These are phyloP conservation scores for Vararia minispora DNA, from an alignment of 768 basidiomycete genomes.

Conservation along the genomic window DNA sequence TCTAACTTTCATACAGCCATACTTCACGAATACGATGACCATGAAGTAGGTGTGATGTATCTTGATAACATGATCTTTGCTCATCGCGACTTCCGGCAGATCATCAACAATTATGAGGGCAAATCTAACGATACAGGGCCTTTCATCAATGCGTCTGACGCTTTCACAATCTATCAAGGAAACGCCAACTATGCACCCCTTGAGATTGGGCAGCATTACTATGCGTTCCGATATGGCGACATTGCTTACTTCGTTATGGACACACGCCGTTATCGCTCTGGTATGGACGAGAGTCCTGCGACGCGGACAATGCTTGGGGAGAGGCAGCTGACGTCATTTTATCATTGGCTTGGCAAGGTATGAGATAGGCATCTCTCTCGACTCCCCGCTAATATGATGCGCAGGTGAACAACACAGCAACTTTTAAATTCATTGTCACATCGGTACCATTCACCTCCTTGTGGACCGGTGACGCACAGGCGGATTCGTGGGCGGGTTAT, in stretches of 20 bases:
- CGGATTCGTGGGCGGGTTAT: constrained; percentile 66
- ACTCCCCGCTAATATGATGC: background rate
- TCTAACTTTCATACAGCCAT: constrained; percentile 35
- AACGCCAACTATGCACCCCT: constrained; percentile 49
- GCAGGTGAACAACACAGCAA: constrained; percentile 55
- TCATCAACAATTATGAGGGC: constrained; percentile 60
- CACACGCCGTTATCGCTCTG: constrained; percentile 48
- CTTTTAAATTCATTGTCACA: constrained; percentile 69
- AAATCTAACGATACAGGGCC: constrained; percentile 40
- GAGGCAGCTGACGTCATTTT: constrained; percentile 45
- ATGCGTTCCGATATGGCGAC: constrained; percentile 55
- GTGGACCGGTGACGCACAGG: constrained; percentile 50
- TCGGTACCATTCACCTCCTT: constrained; percentile 69
- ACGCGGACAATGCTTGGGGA: constrained; percentile 61
- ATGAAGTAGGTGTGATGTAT: constrained; percentile 33
- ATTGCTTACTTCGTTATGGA: constrained; percentile 72
- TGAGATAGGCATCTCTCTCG: constrained; percentile 3
- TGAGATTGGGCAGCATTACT: constrained; percentile 37
- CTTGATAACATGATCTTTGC: background rate
- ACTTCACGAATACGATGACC: constrained; percentile 63
- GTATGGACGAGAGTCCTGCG: constrained; percentile 25
- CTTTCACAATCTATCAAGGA: constrained; percentile 54
- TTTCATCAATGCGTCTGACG: constrained; percentile 46
- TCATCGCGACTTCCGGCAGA: constrained; percentile 23
- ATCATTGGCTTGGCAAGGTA: constrained; percentile 52